phyloP scores from a whole-genome alignment of 768 basidiomycete species.

The Chalciporus pseudorubinellus region DNA sequence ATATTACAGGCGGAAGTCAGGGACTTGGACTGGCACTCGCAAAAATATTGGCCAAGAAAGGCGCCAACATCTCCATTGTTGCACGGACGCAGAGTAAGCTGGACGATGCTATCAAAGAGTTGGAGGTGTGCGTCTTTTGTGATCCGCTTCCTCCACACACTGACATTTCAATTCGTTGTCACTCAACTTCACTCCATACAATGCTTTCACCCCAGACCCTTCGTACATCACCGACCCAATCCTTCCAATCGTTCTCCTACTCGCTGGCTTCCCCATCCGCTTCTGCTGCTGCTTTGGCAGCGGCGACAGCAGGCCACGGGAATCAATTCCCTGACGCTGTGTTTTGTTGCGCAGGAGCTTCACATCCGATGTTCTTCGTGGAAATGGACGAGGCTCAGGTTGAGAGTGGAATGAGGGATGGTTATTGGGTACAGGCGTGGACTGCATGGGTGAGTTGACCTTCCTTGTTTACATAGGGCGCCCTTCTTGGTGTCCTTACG shows the following conservation, averaged over 20 bases:
- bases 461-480: neutral
- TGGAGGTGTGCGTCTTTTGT: conserved; percentile 55
- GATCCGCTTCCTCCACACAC: no score
- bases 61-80: conserved; percentile 84
- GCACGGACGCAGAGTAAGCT: conserved; percentile 70
- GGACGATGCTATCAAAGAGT: conserved; percentile 51
- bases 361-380: conserved; percentile 71
- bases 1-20: conserved; percentile 80
- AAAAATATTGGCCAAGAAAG: conserved; percentile 57
- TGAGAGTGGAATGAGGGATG: conserved; percentile 37
- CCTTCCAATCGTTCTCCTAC: conserved; percentile 64
- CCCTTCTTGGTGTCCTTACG: neutral
- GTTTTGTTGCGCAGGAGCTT: conserved; percentile 75
- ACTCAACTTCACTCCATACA: neutral
- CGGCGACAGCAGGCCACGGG: conserved; percentile 51
- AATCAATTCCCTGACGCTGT: conserved; percentile 70
- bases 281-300: conserved; percentile 60
- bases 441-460: conserved; percentile 41
- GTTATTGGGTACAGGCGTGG: conserved; percentile 44
- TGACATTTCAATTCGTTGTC: neutral
- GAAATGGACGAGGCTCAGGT: conserved; percentile 64
- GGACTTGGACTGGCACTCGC: conserved; percentile 81
- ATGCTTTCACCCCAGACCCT: conserved; percentile 37
- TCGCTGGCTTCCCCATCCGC: conserved; percentile 52
- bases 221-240: conserved; percentile 56